Percentiles rank a stretch among this genome's conserved stretches.
Conservation (phyloP, 1,284 basidiomycete species). For the Vanrija sp. region DNA sequence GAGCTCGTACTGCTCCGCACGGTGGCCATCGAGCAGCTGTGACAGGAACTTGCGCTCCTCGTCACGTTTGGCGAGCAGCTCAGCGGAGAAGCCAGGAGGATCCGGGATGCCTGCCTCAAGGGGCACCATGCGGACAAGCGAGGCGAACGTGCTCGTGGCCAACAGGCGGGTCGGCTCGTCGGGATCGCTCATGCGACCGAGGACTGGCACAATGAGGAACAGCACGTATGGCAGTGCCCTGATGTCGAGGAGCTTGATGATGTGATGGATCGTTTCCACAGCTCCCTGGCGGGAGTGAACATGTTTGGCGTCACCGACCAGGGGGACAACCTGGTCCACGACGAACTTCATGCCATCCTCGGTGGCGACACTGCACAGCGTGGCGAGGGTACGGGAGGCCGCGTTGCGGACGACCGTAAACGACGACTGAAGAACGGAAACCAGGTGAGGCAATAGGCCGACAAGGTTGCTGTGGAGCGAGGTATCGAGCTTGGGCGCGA, state of each 20-base stretch:
- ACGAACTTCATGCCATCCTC: constrained; percentile 81
- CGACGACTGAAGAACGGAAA: constrained; percentile 71
- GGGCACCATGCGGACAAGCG: constrained; percentile 98
- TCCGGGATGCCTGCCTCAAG: constrained; percentile 96
- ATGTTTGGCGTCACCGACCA: constrained; percentile 75
- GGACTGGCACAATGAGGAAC: constrained; percentile 92
- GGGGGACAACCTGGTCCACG: constrained; percentile 79
- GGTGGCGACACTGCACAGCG: constrained; percentile 80
- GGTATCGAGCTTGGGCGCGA: constrained; percentile 70
- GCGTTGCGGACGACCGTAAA: constrained; percentile 86
- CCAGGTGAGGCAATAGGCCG: constrained; percentile 71
- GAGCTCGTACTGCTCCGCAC: constrained; percentile 86
- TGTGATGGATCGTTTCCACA: constrained; percentile 87
- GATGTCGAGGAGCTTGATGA: constrained; percentile 87
- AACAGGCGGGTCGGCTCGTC: constrained; percentile 88
- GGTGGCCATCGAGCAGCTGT: constrained; percentile 89
- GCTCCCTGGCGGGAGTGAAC: constrained; percentile 81
- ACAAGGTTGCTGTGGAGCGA: constrained; percentile 66
- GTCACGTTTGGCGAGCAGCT: constrained; percentile 81
- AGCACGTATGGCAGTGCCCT: constrained; percentile 96
- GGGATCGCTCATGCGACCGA: constrained; percentile 95
- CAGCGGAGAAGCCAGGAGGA: constrained; percentile 85
- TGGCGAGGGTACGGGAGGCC: constrained; percentile 80
- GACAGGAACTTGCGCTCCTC: constrained; percentile 87
- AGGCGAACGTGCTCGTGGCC: constrained; percentile 94